Conservation (phyloP, 2,329 filamentous ascomycete genomes). For the Diplodia intermedia region DNA sequence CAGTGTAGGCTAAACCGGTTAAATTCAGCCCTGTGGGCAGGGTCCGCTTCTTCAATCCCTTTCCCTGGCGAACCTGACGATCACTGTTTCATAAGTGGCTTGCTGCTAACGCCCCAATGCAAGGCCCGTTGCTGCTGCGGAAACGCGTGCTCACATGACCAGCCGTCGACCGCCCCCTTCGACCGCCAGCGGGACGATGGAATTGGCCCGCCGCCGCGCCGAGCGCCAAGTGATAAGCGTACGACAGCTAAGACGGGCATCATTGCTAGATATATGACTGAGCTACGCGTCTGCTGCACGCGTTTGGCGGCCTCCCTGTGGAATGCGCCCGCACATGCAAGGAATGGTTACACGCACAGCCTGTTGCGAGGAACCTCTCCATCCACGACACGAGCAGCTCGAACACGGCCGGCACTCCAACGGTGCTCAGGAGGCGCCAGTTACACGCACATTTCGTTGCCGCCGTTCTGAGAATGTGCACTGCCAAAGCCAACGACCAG, state of each 20-base stretch:
- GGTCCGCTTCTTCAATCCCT: conserved; percentile 10
- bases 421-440: conserved; percentile 1
- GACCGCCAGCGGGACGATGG: conserved; percentile 18
- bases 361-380: conserved; percentile 24
- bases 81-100: conserved; percentile 18
- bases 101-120: conserved; percentile 10
- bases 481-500: not conserved
- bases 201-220: conserved; percentile 28
- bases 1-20: conserved; percentile 20
- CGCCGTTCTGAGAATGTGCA: not conserved
- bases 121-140: conserved; percentile 33
- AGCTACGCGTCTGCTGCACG: conserved; percentile 31
- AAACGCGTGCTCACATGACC: conserved; percentile 39
- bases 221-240: conserved; percentile 30
- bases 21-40: conserved; percentile 24
- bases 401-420: not conserved
- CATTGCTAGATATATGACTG: conserved; percentile 27
- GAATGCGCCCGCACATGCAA: conserved; percentile 38
- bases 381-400: conserved; percentile 18
- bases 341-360: conserved; percentile 32
- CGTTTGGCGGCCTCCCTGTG: conserved; percentile 29
- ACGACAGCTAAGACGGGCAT: conserved; percentile 23
- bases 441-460: conserved; percentile 13
- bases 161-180: conserved; percentile 13
- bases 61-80: conserved; percentile 20